These are phyloP conservation scores for Trichoderma asperelloides DNA, from an alignment of 495 filamentous ascomycete genomes.

Conservation along the genomic window DNA sequence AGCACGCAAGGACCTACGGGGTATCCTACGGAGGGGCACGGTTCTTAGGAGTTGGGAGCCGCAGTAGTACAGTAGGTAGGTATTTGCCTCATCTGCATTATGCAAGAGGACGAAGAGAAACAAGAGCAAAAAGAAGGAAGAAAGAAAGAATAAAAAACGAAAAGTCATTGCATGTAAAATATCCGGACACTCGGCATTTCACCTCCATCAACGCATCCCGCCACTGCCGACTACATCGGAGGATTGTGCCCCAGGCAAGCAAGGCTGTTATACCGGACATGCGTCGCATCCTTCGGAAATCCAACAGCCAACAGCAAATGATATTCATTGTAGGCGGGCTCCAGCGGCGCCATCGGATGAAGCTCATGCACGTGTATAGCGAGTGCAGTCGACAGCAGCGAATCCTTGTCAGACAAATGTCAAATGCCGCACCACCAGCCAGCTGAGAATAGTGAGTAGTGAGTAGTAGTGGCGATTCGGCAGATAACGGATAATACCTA, in stretches of 20 bases:
- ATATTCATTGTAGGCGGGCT: too few relatives aligned
- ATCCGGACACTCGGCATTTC: background rate
- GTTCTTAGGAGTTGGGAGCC: background rate
- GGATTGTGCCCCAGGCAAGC: background rate
- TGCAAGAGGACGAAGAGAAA: background rate
- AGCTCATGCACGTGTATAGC: background rate
- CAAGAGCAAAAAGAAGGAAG: background rate
- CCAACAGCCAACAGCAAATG: too few relatives aligned
- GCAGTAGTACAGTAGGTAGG: background rate
- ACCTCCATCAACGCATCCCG: background rate
- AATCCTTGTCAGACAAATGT: background rate
- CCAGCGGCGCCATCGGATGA: background rate
- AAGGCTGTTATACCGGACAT: background rate
- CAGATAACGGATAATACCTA: too few relatives aligned
- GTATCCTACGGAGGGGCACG: background rate
- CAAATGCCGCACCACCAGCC: background rate
- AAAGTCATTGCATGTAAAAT: background rate
- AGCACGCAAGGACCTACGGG: conserved; percentile 1
- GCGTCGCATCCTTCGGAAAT: background rate
- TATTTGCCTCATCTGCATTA: background rate
- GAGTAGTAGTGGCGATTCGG: too few relatives aligned
- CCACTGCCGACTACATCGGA: background rate
- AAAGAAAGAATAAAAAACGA: too few relatives aligned
- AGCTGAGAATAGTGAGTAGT: background rate
- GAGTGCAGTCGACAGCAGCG: background rate